Percentiles rank a stretch among this genome's conserved stretches.
phyloP scores from a whole-genome alignment of 2,329 filamentous ascomycete species.

The Chaetomium olivaceum region DNA sequence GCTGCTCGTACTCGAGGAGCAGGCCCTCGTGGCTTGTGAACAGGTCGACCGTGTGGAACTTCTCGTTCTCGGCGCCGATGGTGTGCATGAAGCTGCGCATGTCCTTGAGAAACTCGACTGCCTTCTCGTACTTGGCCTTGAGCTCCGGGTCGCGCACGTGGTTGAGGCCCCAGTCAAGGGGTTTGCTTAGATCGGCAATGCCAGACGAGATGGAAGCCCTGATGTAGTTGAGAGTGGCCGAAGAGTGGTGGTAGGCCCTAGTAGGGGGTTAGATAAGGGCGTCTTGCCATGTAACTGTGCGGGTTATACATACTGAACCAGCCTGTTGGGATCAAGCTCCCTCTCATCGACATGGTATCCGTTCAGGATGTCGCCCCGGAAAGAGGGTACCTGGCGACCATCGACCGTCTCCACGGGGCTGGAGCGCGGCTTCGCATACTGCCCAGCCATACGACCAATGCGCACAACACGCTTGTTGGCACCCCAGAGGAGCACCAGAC shows the following conservation, averaged over 20 bases:
- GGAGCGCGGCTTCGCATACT: constrained; percentile 94
- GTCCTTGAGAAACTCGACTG: constrained; percentile 84
- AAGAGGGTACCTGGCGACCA: constrained; percentile 80
- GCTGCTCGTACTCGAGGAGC: constrained; percentile 90
- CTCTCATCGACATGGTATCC: constrained; percentile 77
- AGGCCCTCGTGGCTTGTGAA: constrained; percentile 96
- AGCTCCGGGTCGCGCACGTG: constrained; percentile 83
- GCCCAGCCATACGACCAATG: constrained; percentile 93
- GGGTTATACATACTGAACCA: constrained; percentile 61
- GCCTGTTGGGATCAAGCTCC: constrained; percentile 75
- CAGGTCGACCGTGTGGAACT: constrained; percentile 88
- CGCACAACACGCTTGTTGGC: constrained; percentile 79
- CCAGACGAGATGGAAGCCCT: constrained; percentile 80
- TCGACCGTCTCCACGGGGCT: constrained; percentile 82
- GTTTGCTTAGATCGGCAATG: constrained; percentile 89
- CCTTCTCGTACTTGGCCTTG: constrained; percentile 81
- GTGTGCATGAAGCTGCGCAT: constrained; percentile 93
- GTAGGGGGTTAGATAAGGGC: background rate
- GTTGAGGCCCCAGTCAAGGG: constrained; percentile 90
- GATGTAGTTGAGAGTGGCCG: constrained; percentile 91
- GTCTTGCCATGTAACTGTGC: background rate
- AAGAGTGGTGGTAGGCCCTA: constrained; percentile 92
- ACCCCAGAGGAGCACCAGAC: constrained; percentile 90
- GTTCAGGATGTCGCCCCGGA: constrained; percentile 94
- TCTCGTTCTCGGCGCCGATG: constrained; percentile 80